These are phyloP conservation scores for Daedaleopsis sinensis DNA, from an alignment of 768 basidiomycete species.

Conservation along the genomic window DNA sequence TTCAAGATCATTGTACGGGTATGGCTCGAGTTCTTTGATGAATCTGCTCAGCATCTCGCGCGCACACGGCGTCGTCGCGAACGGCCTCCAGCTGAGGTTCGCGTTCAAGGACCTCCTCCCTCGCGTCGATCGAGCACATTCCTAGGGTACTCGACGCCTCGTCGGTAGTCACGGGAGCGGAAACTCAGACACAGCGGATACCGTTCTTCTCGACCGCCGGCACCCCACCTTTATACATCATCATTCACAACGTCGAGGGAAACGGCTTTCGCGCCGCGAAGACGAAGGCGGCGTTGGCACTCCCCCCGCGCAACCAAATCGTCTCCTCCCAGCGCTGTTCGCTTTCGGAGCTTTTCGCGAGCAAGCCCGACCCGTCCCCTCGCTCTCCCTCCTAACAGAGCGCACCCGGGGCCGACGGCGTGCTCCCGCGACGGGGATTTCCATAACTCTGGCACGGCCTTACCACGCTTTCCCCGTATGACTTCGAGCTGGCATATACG, in stretches of 20 bases:
- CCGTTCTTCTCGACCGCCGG: constrained; percentile 55
- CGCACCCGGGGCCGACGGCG: constrained; percentile 5
- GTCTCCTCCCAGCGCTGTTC: constrained; percentile 83
- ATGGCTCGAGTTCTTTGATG: constrained; percentile 80
- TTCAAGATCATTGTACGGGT: constrained; percentile 65
- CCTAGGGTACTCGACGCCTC: constrained; percentile 22
- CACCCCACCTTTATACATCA: constrained; percentile 62
- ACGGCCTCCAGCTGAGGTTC: constrained; percentile 26
- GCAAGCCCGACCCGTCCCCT: constrained; percentile 31
- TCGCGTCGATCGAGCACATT: constrained; percentile 58
- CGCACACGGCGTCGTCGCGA: constrained; percentile 30
- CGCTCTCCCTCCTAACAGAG: too few species aligned
- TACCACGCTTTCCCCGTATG: constrained; percentile 83
- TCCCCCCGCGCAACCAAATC: constrained; percentile 84
- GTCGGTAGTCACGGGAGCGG: constrained; percentile 37
- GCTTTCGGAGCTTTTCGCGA: constrained; percentile 59
- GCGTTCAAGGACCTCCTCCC: constrained; percentile 44
- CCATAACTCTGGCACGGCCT: constrained; percentile 89
- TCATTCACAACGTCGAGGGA: constrained; percentile 90
- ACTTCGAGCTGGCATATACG: constrained; percentile 70
- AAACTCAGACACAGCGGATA: constrained; percentile 58
- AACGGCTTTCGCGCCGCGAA: constrained; percentile 66
- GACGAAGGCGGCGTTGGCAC: constrained; percentile 65
- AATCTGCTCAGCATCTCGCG: constrained; percentile 60
- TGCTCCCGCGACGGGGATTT: constrained; percentile 48